Evolutionary conservation across 306 rosid genomes (phyloP).

Genomic region (Arachis hypogaea): DNA sequence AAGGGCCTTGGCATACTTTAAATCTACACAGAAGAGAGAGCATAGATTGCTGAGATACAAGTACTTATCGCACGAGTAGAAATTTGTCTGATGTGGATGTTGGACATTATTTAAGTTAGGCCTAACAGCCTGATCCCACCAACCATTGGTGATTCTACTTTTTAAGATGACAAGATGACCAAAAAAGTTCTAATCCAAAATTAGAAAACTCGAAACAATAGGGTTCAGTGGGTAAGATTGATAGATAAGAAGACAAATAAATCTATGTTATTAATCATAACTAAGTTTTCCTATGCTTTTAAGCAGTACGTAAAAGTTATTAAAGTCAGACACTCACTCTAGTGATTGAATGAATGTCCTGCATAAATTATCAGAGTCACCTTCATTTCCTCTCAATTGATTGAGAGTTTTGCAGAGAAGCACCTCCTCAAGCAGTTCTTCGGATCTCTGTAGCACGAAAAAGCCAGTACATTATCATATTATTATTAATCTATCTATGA

Average conservation of each 20-base stretch:
- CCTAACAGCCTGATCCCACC: not conserved
- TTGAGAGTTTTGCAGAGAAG: constrained; percentile 88
- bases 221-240: constrained; percentile 14
- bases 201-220: not conserved
- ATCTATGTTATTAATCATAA: not conserved
- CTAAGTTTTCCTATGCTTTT: constrained; percentile 17
- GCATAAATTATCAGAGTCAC: constrained; percentile 57
- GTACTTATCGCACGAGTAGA: constrained; percentile 15
- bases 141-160: constrained; percentile 19
- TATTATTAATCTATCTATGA: constrained; percentile 14
- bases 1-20: constrained; percentile 82
- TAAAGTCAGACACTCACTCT: constrained; percentile 57
- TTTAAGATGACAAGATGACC: constrained; percentile 8
- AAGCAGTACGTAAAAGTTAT: constrained; percentile 28
- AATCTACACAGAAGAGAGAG: constrained; percentile 53
- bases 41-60: constrained; percentile 36
- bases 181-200: constrained; percentile 24
- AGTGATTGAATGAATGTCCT: constrained; percentile 72
- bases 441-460: constrained; percentile 67
- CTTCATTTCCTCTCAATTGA: constrained; percentile 55
- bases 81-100: constrained; percentile 7
- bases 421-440: constrained; percentile 87
- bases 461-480: constrained; percentile 26
- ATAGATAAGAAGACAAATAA: not conserved
- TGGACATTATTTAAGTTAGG: not conserved